Percentiles rank a stretch among this genome's conserved stretches.
phyloP scores from a whole-genome alignment of 768 basidiomycete species.

The Trametes coccinea region DNA sequence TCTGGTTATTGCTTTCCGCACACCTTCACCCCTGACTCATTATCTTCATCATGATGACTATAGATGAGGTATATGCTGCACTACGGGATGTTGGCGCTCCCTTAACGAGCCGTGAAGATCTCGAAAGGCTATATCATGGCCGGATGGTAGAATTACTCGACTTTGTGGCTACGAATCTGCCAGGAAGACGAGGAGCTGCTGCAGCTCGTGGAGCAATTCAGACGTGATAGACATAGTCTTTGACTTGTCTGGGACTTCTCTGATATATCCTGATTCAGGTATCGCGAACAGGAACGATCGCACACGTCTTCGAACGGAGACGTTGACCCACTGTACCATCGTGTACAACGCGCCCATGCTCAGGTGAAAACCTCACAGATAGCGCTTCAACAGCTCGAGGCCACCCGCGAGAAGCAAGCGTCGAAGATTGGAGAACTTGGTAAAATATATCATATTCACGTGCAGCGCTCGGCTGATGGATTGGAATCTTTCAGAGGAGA shows the following conservation, averaged over 20 bases:
- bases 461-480: not conserved
- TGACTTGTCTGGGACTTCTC: not conserved
- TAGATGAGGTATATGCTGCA: not conserved
- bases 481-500: conserved; percentile 1
- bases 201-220: conserved; percentile 3
- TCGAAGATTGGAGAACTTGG: not conserved
- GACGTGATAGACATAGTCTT: not conserved
- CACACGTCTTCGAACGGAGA: not conserved
- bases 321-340: not conserved
- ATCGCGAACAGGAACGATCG: conserved; percentile 1
- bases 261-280: not conserved
- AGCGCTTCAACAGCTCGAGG: not conserved
- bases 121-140: conserved; percentile 19
- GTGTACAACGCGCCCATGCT: not conserved
- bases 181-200: conserved; percentile 1
- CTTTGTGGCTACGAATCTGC: conserved; percentile 11
- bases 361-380: not conserved
- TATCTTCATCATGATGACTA: not conserved
- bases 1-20: no score
- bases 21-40: no score
- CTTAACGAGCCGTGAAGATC: conserved; percentile 16
- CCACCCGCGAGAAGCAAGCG: not conserved
- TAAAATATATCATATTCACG: not conserved
- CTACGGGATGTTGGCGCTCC: not conserved
- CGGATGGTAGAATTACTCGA: conserved; percentile 15